Conservation (phyloP, 768 basidiomycete genomes). For the Lactarius tabidus region DNA sequence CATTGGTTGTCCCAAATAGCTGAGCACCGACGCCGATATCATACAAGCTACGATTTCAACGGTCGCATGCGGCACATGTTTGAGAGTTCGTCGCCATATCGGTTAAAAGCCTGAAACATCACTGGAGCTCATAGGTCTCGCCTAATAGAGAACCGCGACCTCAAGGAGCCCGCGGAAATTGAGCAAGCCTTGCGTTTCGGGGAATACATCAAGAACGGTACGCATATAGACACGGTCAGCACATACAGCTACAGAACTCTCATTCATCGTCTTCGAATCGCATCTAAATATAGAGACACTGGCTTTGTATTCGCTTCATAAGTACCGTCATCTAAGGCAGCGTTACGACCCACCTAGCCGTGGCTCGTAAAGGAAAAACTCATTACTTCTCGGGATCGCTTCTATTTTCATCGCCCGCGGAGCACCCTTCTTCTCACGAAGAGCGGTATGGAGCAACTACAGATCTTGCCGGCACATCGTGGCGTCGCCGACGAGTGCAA, state of each 20-base stretch:
- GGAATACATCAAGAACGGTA: slow-evolving; percentile 85
- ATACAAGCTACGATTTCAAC: slow-evolving; percentile 69
- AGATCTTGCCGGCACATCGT: not conserved
- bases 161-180: slow-evolving; percentile 67
- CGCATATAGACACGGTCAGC: slow-evolving; percentile 24
- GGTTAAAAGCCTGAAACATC: not conserved
- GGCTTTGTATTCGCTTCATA: slow-evolving; percentile 75
- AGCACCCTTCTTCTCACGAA: not conserved
- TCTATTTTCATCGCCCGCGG: not conserved
- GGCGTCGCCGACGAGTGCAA: not conserved
- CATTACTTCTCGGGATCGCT: not conserved
- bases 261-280: not conserved
- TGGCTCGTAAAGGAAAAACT: not conserved
- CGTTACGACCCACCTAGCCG: slow-evolving; percentile 43
- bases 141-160: slow-evolving; percentile 55
- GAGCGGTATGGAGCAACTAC: not conserved
- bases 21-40: slow-evolving; percentile 1
- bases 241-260: not conserved
- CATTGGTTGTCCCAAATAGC: not conserved
- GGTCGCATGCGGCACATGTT: slow-evolving; percentile 65
- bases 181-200: slow-evolving; percentile 70
- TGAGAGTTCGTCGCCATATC: slow-evolving; percentile 51
- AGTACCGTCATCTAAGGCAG: slow-evolving; percentile 75
- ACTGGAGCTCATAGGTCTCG: not conserved
- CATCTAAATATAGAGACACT: slow-evolving; percentile 51